Base-by-base conservation (phyloP, 2,329 filamentous ascomycete genomes). In the Fusarium armeniacum region DNA sequence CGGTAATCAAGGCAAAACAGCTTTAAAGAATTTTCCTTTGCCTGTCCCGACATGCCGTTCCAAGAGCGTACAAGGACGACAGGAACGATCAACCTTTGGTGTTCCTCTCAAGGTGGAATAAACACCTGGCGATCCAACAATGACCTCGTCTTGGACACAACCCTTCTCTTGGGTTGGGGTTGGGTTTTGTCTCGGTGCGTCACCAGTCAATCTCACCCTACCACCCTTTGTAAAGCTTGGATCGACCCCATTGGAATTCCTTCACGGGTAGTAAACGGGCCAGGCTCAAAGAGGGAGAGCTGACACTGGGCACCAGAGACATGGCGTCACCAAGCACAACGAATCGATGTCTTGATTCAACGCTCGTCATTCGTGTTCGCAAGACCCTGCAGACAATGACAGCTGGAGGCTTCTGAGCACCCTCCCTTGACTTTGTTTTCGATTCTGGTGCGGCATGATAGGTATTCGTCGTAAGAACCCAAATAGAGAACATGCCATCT, bases 341-440 rank as follows among this genome's bases (percentile, higher is more conserved):
- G 49, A 70, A 58, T 70, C 53, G 51, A 50, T 69, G 67, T 69
- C 67, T 69, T 53, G 67, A 32, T 50, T 58, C 32, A 32, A 38
- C 36, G 57, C 35, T 40, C 33, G 45, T 50, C 49, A 70, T 69
- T 69, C 56, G 67, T 56, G 52, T 43, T 32, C 58, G 16, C 44
- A 40, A 63, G 67, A 59, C 67, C 67, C 67, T 70, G 53, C 57
- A 69, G 62, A 58, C 40, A 40, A 47, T 70, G 53, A 67, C 67
- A 67, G 64, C 30, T 67, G 45, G 47, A 30, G 45, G 38, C 41
- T 36, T 69, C 53, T 52, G 53, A 45, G 52, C 30, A 40, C 36
- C 36, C 65, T 52, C 66, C 54, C 64, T 57, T 67, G 67, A 56
- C 62, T 70, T 56, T 58, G 41, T 46, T 65, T 40, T 59, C 35